Conservation (phyloP, 1,139 yeast genomes). For the Candida labiduridarum region DNA sequence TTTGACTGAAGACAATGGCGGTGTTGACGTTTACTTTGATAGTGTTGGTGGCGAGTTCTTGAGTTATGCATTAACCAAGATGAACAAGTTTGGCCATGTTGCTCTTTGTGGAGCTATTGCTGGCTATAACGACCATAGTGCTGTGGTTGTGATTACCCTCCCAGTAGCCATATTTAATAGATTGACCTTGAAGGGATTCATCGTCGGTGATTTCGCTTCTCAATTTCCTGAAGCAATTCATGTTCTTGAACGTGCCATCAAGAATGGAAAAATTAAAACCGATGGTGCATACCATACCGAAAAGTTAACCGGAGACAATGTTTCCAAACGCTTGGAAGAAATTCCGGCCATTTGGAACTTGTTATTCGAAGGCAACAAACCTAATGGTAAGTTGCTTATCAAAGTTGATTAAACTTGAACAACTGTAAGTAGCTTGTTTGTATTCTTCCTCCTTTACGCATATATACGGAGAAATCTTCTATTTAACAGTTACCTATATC, state of each 20-base stretch:
- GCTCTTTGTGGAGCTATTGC: conserved; percentile 67
- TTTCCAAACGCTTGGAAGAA: conserved; percentile 21
- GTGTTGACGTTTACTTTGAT: conserved; percentile 53
- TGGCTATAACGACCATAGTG: conserved; percentile 51
- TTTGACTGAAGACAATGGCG: conserved; percentile 44
- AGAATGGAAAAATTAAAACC: conserved; percentile 43
- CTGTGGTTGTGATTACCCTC: conserved; percentile 40
- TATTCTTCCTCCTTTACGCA: no score
- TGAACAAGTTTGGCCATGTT: conserved; percentile 47
- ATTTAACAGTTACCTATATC: no score
- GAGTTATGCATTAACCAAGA: conserved; percentile 44
- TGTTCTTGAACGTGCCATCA: conserved; percentile 34
- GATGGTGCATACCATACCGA: conserved; percentile 21
- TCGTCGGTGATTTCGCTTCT: conserved; percentile 39
- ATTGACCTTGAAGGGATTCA: conserved; percentile 51
- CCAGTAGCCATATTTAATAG: conserved; percentile 47
- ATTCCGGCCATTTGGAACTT: conserved; percentile 31
- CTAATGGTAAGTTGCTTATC: conserved; percentile 36
- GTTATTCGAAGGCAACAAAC: conserved; percentile 33
- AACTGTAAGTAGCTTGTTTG: not conserved
- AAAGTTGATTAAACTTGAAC: conserved; percentile 18
- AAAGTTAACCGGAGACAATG: conserved; percentile 12
- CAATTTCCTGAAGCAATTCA: conserved; percentile 39
- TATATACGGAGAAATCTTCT: no score
- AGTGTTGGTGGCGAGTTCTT: conserved; percentile 68